phyloP scores from a whole-genome alignment of 192 early-diverging fungal species.

The Chytriomyces sp. region DNA sequence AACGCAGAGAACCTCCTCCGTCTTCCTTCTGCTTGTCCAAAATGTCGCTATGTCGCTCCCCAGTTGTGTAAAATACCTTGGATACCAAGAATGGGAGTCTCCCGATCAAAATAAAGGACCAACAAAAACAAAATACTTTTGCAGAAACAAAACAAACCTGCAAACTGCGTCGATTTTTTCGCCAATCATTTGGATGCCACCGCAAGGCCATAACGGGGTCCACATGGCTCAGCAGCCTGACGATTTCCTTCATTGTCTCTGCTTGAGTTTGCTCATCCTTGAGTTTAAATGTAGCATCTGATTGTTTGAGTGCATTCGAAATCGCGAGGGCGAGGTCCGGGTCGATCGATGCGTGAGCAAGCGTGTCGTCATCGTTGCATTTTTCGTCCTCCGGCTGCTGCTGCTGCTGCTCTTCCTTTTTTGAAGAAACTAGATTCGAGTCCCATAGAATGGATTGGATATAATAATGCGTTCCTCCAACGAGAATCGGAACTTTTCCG shows the following conservation, averaged over 20 bases:
- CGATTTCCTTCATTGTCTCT: background rate
- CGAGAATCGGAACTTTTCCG: slow-evolving; percentile 79
- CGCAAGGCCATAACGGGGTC: slow-evolving; percentile 87
- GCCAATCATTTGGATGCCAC: slow-evolving; percentile 88
- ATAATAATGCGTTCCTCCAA: slow-evolving; percentile 98
- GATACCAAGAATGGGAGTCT: too few species aligned
- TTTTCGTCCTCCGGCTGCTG: slow-evolving; percentile 20
- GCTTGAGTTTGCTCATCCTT: slow-evolving; percentile 13
- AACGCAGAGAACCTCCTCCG: slow-evolving; percentile 46
- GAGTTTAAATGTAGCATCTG: slow-evolving; percentile 20
- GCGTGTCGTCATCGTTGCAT: background rate
- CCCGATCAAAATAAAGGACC: background rate
- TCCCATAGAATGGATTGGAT: slow-evolving; percentile 88
- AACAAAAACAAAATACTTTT: background rate
- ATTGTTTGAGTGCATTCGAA: slow-evolving; percentile 17
- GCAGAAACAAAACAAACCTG: slow-evolving; percentile 58
- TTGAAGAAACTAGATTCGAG: slow-evolving; percentile 58
- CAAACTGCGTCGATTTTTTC: slow-evolving; percentile 86
- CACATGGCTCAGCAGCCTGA: slow-evolving; percentile 66
- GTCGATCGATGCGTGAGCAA: slow-evolving; percentile 27
- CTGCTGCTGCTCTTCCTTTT: background rate
- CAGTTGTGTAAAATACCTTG: slow-evolving; percentile 72
- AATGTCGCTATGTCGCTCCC: slow-evolving; percentile 74
- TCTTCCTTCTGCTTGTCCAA: slow-evolving; percentile 66
- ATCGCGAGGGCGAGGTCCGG: slow-evolving; percentile 29